Conservation (phyloP, 2,329 filamentous ascomycete genomes). For the Fusarium phyllophilum region DNA sequence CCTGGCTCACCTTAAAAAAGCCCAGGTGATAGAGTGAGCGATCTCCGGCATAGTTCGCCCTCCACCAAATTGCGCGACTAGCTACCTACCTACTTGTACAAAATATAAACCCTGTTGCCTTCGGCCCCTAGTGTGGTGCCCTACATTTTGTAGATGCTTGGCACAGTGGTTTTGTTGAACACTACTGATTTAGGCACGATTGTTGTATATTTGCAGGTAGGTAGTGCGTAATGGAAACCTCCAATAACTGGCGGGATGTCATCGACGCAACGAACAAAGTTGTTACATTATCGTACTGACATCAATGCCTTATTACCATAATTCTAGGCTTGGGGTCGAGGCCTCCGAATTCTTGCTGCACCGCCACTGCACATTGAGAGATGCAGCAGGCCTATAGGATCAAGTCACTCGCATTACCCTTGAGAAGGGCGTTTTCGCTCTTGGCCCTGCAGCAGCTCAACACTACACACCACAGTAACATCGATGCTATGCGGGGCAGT, state of each 20-base stretch:
- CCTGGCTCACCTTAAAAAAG: neutral
- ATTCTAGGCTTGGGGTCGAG: accelerated
- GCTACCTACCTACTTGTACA: too few relatives aligned
- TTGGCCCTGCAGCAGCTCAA: neutral
- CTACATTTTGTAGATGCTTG: too few relatives aligned
- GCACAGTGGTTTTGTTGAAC: too few relatives aligned
- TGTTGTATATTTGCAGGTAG: too few relatives aligned
- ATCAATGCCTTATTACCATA: accelerated
- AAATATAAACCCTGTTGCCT: too few relatives aligned
- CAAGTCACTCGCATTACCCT: accelerated
- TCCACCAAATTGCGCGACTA: neutral
- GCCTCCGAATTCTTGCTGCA: neutral
- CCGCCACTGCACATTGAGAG: accelerated
- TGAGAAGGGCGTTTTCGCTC: accelerated
- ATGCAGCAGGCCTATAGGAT: neutral
- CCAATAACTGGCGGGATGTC: neutral
- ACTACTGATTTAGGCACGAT: too few relatives aligned
- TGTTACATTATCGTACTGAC: neutral
- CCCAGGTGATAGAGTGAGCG: neutral
- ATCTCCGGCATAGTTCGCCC: neutral
- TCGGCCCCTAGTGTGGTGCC: too few relatives aligned
- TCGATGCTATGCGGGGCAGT: neutral
- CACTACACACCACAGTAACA: neutral
- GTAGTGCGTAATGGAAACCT: too few relatives aligned
- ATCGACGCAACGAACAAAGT: neutral